A percentile compares a stretch with the other conserved stretches of the same genome.
phyloP scores from a whole-genome alignment of 345 rosid species.

The Lenwebbia sp. region DNA sequence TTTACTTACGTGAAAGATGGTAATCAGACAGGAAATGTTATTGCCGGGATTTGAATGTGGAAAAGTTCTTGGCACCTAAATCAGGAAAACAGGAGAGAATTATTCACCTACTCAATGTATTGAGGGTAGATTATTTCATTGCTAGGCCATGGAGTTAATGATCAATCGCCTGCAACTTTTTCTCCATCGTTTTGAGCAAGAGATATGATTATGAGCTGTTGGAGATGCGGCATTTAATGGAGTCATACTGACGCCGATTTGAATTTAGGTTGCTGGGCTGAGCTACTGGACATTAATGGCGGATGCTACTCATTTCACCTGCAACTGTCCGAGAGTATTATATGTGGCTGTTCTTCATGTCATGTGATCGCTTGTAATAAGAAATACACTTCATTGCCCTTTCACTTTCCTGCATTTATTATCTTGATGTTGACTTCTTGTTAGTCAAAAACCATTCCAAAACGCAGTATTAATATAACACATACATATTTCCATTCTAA shows the following conservation, averaged over 20 bases:
- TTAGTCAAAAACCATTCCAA: not conserved
- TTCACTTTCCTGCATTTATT: not conserved
- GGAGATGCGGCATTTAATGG: not conserved
- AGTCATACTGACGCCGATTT: not conserved
- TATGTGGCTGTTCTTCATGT: not conserved
- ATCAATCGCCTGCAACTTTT: not conserved
- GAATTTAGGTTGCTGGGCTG: not conserved
- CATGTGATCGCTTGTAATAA: not conserved
- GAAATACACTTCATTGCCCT: not conserved
- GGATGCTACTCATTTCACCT: conserved; percentile 3
- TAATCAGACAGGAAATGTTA: not conserved
- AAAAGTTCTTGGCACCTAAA: not conserved
- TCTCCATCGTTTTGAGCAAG: not conserved
- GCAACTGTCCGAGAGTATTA: not conserved
- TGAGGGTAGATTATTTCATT: not conserved
- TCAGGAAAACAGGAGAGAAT: not conserved
- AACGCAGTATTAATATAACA: not conserved
- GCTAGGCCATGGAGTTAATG: not conserved
- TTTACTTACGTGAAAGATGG: not conserved
- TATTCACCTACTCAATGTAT: not conserved
- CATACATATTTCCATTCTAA: not conserved
- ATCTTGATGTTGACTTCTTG: not conserved
- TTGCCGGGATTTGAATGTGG: not conserved
- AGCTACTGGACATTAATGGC: conserved; percentile 3
- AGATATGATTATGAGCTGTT: not conserved